phyloP scores from a whole-genome alignment of 164 flowering plant genomes.

The Amborella trichopoda region DNA sequence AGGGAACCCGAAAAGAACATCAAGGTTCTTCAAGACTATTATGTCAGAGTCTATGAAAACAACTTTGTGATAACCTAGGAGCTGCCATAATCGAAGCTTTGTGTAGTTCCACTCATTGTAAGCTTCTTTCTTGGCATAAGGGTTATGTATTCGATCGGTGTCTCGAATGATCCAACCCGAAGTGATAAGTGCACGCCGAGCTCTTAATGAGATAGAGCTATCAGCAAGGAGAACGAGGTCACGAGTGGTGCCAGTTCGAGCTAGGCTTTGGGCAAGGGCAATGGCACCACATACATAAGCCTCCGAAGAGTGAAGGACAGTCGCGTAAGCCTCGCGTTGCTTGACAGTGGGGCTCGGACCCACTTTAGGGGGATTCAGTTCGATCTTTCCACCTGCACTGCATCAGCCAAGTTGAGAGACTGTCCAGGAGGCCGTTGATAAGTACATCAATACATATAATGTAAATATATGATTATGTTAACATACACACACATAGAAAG shows the following conservation, averaged over 20 bases:
- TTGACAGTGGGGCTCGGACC: too few relatives aligned
- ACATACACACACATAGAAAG: too few relatives aligned
- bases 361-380: too few relatives aligned
- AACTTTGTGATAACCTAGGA: slow-evolving; percentile 70
- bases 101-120: slow-evolving; percentile 96
- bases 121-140: slow-evolving; percentile 46
- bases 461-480: too few relatives aligned
- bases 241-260: slow-evolving; percentile 55
- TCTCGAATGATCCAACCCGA: slow-evolving; percentile 80
- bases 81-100: slow-evolving; percentile 92
- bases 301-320: slow-evolving; percentile 84
- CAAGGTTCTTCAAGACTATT: slow-evolving; percentile 59
- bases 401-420: too few relatives aligned
- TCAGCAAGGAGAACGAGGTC: slow-evolving; percentile 78
- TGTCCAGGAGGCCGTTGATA: too few relatives aligned
- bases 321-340: slow-evolving; percentile 85
- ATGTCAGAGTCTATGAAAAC: slow-evolving; percentile 91
- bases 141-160: slow-evolving; percentile 76
- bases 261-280: slow-evolving; percentile 67
- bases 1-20: slow-evolving; percentile 71
- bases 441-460: too few relatives aligned
- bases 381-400: too few relatives aligned
- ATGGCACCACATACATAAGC: slow-evolving; percentile 92
- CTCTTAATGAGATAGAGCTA: slow-evolving; percentile 47
- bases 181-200: slow-evolving; percentile 39